Evolutionary conservation across 2,329 filamentous ascomycete genomes (phyloP).

Genomic region (Phialophora tarda): DNA sequence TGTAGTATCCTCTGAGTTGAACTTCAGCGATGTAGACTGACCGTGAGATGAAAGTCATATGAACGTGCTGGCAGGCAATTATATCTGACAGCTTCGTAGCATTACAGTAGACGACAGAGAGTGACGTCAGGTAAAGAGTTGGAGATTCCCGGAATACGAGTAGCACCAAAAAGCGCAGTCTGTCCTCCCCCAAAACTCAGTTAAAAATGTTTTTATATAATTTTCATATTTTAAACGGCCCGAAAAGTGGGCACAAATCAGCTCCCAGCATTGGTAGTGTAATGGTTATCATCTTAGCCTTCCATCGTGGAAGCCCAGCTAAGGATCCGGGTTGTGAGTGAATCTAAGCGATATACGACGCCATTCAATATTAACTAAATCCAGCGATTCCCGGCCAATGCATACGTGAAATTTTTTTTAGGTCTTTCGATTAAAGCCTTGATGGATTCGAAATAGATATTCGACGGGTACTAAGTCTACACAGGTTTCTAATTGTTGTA

Average conservation of each 20-base stretch:
- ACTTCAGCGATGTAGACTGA: background rate
- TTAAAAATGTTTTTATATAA: background rate
- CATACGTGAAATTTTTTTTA: no score
- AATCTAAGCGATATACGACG: no score
- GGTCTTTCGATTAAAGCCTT: no score
- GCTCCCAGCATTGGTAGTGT: slow-evolving; percentile 20
- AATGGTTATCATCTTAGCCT: slow-evolving; percentile 9
- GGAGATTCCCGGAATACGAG: background rate
- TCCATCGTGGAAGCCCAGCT: background rate
- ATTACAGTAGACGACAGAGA: no score
- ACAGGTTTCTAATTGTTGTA: no score
- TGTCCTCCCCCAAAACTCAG: background rate
- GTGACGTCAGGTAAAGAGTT: background rate
- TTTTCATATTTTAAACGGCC: background rate
- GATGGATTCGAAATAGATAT: no score
- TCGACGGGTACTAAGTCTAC: no score
- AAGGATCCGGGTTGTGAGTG: background rate
- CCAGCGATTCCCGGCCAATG: no score
- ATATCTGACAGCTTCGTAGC: background rate
- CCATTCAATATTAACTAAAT: no score
- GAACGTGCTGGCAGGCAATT: background rate
- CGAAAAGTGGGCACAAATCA: slow-evolving; percentile 10
- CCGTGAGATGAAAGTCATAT: background rate
- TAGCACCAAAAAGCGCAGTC: background rate
- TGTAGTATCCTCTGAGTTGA: background rate